Base-by-base conservation (phyloP, 2,329 filamentous ascomycete genomes). In the Clarireedia paspali region DNA sequence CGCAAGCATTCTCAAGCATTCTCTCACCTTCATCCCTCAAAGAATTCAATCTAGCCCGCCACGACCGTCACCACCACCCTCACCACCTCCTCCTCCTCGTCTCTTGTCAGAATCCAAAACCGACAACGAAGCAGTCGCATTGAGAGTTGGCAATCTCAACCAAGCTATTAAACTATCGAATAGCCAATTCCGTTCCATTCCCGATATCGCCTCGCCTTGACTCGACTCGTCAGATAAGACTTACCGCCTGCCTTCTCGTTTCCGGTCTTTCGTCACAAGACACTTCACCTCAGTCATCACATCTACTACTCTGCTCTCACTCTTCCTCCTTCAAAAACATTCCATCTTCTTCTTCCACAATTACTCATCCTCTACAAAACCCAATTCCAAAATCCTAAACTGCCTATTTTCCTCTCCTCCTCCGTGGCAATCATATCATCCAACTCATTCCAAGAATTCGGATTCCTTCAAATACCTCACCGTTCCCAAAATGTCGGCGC, bases 401-500 rank as follows among this genome's bases (percentile, higher is more conserved):
- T 14, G 10, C n/a, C 39, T 4, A 42, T 15, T 42, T n/a, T 42
- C 39, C 39, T 17, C 20, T 42, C 36, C 9, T 7, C 15, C 39
- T 42, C 39, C 15, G 9, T 20, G 0, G 17, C 5, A 42, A 15
- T n/a, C 39, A 42, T 36, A 44, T 24, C n/a, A 20, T 42, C 30
- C 39, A 50, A 38, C 24, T 14, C 7, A 7, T 10, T 1, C 38
- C 30, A 36, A 17, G 10, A 42, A 15, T 34, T 7, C 17, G 26
- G 27, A 23, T 46, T 20, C 20, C 12, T 23, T 30, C 9, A 47
- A 15, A 42, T 26, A 36, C 53, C 20, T 20, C 10, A 23, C n/a
- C 23, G 12, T 34, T 40, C 34, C 20, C 39, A 42, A 42, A 9
- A 70, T 70, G 67, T 57, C 50, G 57, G 63, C 62, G 42, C 63